phyloP scores from a whole-genome alignment of 495 filamentous ascomycete genomes.

The Penicillium chermesinum region DNA sequence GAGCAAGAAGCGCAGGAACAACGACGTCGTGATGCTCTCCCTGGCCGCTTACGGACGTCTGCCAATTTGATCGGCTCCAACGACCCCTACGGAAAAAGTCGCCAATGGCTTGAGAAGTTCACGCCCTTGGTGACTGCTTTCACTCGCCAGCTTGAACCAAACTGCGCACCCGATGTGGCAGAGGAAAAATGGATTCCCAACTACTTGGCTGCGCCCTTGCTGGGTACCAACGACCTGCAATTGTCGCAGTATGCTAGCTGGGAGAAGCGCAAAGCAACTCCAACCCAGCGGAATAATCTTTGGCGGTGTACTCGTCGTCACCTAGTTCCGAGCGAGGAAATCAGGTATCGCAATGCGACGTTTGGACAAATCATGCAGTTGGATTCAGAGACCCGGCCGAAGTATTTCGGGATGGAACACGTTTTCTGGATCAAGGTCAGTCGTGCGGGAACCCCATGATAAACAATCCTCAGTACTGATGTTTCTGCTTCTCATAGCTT shows the following conservation, averaged over 20 bases:
- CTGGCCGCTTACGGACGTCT: slow-evolving; percentile 43
- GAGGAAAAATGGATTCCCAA: slow-evolving; percentile 73
- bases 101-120: slow-evolving; percentile 44
- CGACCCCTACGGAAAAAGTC: slow-evolving; percentile 38
- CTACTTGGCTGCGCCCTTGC: slow-evolving; percentile 65
- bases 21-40: slow-evolving; percentile 54
- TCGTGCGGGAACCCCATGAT: not conserved
- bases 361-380: slow-evolving; percentile 42
- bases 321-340: slow-evolving; percentile 43
- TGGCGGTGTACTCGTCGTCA: slow-evolving; percentile 51
- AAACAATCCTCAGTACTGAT: slow-evolving; percentile 18
- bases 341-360: slow-evolving; percentile 30
- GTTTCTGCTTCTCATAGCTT: slow-evolving; percentile 35
- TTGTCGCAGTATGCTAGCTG: slow-evolving; percentile 69
- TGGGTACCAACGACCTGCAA: slow-evolving; percentile 71
- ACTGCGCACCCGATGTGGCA: slow-evolving; percentile 34
- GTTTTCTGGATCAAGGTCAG: slow-evolving; percentile 75
- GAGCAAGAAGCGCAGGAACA: slow-evolving; percentile 53
- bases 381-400: slow-evolving; percentile 45
- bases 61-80: slow-evolving; percentile 47
- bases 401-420: slow-evolving; percentile 52
- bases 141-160: slow-evolving; percentile 43
- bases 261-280: slow-evolving; percentile 50
- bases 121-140: slow-evolving; percentile 49
- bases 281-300: slow-evolving; percentile 44